phyloP scores from a whole-genome alignment of 208 protist species.

The Angomonas ambiguus region DNA sequence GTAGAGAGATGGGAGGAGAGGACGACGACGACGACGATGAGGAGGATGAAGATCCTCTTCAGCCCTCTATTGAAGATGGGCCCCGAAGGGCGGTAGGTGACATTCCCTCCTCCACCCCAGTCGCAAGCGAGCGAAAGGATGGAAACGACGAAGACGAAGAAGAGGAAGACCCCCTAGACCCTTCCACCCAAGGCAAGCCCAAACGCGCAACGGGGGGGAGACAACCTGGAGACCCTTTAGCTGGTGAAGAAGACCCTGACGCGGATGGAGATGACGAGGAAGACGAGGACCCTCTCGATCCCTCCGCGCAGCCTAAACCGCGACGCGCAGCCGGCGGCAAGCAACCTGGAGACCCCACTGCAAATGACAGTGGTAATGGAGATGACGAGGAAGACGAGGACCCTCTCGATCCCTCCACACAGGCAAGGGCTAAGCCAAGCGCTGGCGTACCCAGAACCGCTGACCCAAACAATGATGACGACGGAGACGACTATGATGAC shows the following conservation, averaged over 20 bases:
- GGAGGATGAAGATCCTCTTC: background rate
- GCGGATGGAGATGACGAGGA: background rate
- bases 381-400: conserved; percentile 8
- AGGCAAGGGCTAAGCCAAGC: background rate
- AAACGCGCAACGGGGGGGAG: conserved; percentile 2
- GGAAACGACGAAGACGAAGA: conserved; percentile 1
- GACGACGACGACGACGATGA: background rate
- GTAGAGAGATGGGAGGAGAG: background rate
- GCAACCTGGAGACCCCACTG: background rate
- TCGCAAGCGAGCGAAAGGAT: background rate
- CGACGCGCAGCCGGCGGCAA: background rate
- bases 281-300: background rate
- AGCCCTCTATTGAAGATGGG: background rate
- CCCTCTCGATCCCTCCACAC: background rate
- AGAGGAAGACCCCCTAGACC: conserved; percentile 18
- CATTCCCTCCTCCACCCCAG: background rate
- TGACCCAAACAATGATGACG: background rate
- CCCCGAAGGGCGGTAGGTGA: background rate
- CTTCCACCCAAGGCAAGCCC: background rate
- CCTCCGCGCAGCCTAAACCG: background rate
- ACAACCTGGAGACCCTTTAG: background rate
- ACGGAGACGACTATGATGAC: background rate
- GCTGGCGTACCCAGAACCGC: background rate
- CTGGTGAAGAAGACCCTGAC: background rate
- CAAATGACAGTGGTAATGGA: background rate